Conservation (phyloP, 805 yeast genomes). For the Tanozyma kutaoensis region DNA sequence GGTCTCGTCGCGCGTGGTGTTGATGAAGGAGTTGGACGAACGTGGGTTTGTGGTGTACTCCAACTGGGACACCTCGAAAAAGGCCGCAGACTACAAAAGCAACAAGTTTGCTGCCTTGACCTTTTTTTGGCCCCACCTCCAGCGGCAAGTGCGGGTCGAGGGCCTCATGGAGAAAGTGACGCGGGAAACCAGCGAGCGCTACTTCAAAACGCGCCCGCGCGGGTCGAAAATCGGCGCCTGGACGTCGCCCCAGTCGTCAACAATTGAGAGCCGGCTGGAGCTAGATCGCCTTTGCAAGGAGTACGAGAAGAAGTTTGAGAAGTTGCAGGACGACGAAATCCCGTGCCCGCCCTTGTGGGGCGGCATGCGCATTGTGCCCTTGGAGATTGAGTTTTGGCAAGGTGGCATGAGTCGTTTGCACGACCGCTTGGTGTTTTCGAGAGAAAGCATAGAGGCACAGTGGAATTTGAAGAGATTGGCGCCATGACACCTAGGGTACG, state of each 20-base stretch:
- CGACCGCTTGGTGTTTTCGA: constrained; percentile 67
- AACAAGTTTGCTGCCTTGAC: constrained; percentile 76
- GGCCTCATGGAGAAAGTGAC: constrained; percentile 67
- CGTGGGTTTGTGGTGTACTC: constrained; percentile 81
- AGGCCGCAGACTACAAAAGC: constrained; percentile 52
- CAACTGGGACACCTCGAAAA: constrained; percentile 83
- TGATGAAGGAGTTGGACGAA: constrained; percentile 80
- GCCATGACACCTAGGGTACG: no score
- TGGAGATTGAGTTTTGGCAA: constrained; percentile 95
- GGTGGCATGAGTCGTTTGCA: constrained; percentile 85
- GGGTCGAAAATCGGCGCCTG: constrained; percentile 94
- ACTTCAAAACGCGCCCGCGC: constrained; percentile 80
- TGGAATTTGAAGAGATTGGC: no score
- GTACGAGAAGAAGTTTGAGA: constrained; percentile 42
- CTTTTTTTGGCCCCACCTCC: constrained; percentile 85
- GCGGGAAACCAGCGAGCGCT: constrained; percentile 60
- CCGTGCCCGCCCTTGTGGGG: constrained; percentile 97
- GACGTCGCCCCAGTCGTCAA: constrained; percentile 82
- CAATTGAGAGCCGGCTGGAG: constrained; percentile 43
- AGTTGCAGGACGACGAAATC: constrained; percentile 41
- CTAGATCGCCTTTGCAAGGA: constrained; percentile 30
- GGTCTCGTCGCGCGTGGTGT: constrained; percentile 70
- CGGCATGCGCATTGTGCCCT: constrained; percentile 76
- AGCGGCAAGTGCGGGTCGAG: constrained; percentile 89
- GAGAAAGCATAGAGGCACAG: no score